Base-by-base conservation (phyloP, 768 basidiomycete genomes). In the Mycena venus region DNA sequence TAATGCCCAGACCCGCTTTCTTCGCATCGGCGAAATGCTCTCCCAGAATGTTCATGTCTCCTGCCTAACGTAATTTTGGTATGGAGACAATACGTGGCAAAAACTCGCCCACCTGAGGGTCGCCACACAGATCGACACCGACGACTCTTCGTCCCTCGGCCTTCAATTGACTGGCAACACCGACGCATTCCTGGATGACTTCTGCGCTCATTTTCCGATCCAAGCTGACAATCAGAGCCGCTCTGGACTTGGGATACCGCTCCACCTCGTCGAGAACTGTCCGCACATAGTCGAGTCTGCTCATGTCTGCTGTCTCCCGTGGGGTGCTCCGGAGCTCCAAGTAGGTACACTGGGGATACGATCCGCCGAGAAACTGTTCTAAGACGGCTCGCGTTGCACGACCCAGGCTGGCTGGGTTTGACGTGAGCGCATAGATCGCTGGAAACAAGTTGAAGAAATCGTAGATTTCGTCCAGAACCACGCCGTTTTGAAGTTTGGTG, bases 261-360 rank as follows among this genome's bases (percentile, higher is more conserved):
- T 92, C 91, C 34, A 95, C 81, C 79, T 94, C 92, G 12, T 84
- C 86, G 17, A 96, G 85, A 0, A 97, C 94, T 1, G 90, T 85
- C 44, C 87, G 84, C 27, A 96, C 82, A 80, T 96, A 97, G 51
- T 85, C 80, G 70, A 86, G 82, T 11, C 91, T 85, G 9, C 85
- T 86, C 92, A 96, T 94, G 6, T 86, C 75, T 0, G 80, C 69
- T 0, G 91, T 94, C 79, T 80, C 84, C 53, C 92, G 88, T 0
- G 95, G 95, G 0, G 94, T 96, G 9, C 92, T 91, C 23, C 95
- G 91, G n/a, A 97, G 88, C 79, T 97, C 95, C 49, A 97, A 86
- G 78, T 95, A 95, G 5, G 83, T 82, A 71, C 93, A 95, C 70
- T 94, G 89, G 0, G 91, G 86, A 0, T 75, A 31, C 6, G 80